Evolutionary conservation across 78 protist species (phyloP), one percentile per base, ranked within the genome.

Genomic region (Dictyostelium capitatum): DNA sequence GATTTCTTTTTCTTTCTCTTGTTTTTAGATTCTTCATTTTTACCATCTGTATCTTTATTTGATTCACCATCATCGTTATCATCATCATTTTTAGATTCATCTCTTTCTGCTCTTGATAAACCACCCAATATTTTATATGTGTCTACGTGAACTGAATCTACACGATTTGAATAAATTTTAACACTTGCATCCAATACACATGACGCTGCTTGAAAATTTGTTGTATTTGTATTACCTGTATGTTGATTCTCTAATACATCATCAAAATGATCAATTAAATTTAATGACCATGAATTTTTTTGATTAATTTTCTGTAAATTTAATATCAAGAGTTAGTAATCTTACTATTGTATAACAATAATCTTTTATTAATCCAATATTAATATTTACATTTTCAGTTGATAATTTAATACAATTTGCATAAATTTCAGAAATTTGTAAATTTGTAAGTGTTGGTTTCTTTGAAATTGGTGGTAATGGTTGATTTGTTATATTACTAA

Each of bases 161-260:
- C 99, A 9, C 99, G 96, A 32, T 41, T 50, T 0, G 98, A 80
- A 89, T 98, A 98, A 32, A 98, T 98, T 75, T 98, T 96, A 14
- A 95, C 89, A 28, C 97, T 79, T 0, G 99, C 99, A 59, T 98
- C 99, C 25, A 98, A 89, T 10, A 99, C 98, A 92, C 95, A 79
- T 1, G 97, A 79, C 20, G 99, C 99, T 0, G 54, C 78, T 82
- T 98, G 98, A 65, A 98, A 98, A 82, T 97, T 97, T 32, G 97
- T 89, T 64, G 48, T 75, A 43, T 89, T 75, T 57, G 65, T 20
- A 46, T 56, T 75, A 46, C 23, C 67, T 46, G 41, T 32, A 20
- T 54, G 50, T 48, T 51, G 77, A 30, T 47, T 83, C 59, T 64
- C 93, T 69, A 70, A 14, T 19, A 80, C 81, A 20, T 47, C 79